Percentiles rank a stretch among this genome's conserved stretches.
Conservation (phyloP, 1,139 yeast genomes). For the Pneumocystis carinii region DNA sequence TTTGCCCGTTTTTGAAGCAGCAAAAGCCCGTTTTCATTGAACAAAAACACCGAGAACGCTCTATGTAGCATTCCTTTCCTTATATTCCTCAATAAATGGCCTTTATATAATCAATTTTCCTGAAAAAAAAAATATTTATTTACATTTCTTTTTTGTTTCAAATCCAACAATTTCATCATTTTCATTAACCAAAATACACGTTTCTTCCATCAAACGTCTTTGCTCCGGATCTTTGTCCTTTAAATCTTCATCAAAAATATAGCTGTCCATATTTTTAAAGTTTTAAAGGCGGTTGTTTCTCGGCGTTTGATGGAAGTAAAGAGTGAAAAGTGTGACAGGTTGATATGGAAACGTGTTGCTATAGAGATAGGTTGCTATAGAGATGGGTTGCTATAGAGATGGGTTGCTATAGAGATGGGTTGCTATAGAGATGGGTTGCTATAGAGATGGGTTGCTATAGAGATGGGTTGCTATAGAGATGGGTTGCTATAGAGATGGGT, state of each 20-base stretch:
- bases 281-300: no score
- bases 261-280: not conserved
- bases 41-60: slow-evolving; percentile 86
- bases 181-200: slow-evolving; percentile 84
- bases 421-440: no score
- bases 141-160: slow-evolving; percentile 78
- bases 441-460: no score
- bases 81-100: slow-evolving; percentile 75
- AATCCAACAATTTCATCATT: slow-evolving; percentile 81
- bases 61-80: slow-evolving; percentile 76
- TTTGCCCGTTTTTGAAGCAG: slow-evolving; percentile 87
- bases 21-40: slow-evolving; percentile 60
- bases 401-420: no score
- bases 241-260: not conserved
- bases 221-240: slow-evolving; percentile 87
- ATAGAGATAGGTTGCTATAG: no score
- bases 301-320: no score
- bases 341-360: no score
- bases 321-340: no score
- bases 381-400: no score
- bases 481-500: no score
- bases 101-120: not conserved
- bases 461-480: no score
- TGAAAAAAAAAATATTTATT: slow-evolving; percentile 5
- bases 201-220: slow-evolving; percentile 86